These are phyloP conservation scores for Fusarium decemcellulare DNA, from an alignment of 2,329 filamentous ascomycete genomes.

Conservation along the genomic window DNA sequence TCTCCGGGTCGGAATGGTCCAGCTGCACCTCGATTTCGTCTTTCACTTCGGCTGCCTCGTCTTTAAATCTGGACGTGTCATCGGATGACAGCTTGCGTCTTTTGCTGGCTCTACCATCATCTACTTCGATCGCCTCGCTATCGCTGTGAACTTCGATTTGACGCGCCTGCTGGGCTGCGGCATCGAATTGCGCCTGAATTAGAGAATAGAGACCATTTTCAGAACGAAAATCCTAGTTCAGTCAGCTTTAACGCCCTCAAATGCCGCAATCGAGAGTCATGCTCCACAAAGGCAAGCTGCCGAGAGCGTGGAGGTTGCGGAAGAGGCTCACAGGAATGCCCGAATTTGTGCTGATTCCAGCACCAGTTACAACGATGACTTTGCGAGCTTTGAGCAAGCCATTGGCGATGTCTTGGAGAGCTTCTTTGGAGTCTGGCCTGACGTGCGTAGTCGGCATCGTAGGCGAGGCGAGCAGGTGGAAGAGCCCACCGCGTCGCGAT, in stretches of 20 bases:
- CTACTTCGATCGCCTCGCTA: slow-evolving; percentile 34
- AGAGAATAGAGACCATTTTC: slow-evolving; percentile 81
- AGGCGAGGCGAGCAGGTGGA: slow-evolving; percentile 23
- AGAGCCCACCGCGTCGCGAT: slow-evolving; percentile 46
- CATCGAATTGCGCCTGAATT: slow-evolving; percentile 77
- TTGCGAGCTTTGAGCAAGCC: slow-evolving; percentile 75
- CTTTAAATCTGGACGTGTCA: slow-evolving; percentile 22
- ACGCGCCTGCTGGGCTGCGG: slow-evolving; percentile 58
- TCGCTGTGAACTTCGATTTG: slow-evolving; percentile 43
- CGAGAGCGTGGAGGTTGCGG: slow-evolving; percentile 18
- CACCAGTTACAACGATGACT: slow-evolving; percentile 80
- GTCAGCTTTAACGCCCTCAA: slow-evolving; percentile 30
- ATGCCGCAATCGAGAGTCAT: background rate
- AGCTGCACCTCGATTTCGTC: slow-evolving; percentile 44
- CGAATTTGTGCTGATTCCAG: slow-evolving; percentile 82
- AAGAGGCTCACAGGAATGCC: slow-evolving; percentile 74
- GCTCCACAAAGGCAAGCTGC: slow-evolving; percentile 8
- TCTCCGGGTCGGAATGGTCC: slow-evolving; percentile 29
- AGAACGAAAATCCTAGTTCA: slow-evolving; percentile 76
- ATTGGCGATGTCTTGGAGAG: slow-evolving; percentile 77
- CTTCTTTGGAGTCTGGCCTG: slow-evolving; percentile 63
- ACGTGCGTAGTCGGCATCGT: slow-evolving; percentile 74
- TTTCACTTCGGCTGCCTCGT: slow-evolving; percentile 27
- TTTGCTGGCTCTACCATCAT: slow-evolving; percentile 48
- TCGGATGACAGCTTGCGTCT: slow-evolving; percentile 52